Evolutionary conservation across 1,139 yeast species (phyloP).

Genomic region (Diutina neorugosa): DNA sequence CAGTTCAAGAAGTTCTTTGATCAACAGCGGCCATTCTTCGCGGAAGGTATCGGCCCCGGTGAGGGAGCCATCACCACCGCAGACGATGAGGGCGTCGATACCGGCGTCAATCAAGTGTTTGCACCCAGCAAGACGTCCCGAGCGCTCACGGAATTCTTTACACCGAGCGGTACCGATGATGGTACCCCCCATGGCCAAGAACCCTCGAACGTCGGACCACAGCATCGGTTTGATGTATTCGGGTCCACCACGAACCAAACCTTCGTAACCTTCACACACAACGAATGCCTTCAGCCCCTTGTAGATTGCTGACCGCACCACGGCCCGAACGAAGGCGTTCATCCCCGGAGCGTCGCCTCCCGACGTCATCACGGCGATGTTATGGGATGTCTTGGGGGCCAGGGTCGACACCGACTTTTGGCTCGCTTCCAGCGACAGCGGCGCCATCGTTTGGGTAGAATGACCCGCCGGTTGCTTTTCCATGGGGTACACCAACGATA

Average conservation of each 20-base stretch:
- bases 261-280: constrained; percentile 69
- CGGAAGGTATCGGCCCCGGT: constrained; percentile 78
- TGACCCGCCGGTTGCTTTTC: constrained; percentile 6
- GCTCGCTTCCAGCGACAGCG: background rate
- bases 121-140: constrained; percentile 58
- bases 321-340: constrained; percentile 76
- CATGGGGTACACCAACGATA: constrained; percentile 38
- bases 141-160: constrained; percentile 52
- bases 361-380: constrained; percentile 76
- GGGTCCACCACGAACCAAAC: constrained; percentile 56
- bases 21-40: constrained; percentile 67
- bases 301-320: constrained; percentile 62
- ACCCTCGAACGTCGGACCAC: constrained; percentile 73
- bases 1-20: constrained; percentile 42
- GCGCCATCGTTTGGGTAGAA: background rate
- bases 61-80: constrained; percentile 81
- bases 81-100: constrained; percentile 66
- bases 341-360: constrained; percentile 87
- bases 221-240: constrained; percentile 50
- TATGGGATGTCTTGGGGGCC: constrained; percentile 11
- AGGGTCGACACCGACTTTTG: background rate
- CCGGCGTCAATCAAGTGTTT: constrained; percentile 59
- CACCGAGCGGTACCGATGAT: constrained; percentile 75
- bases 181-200: constrained; percentile 68
- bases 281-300: constrained; percentile 65